phyloP scores from a whole-genome alignment of 176 grass and related monocot species.

The Hordeum marinum region DNA sequence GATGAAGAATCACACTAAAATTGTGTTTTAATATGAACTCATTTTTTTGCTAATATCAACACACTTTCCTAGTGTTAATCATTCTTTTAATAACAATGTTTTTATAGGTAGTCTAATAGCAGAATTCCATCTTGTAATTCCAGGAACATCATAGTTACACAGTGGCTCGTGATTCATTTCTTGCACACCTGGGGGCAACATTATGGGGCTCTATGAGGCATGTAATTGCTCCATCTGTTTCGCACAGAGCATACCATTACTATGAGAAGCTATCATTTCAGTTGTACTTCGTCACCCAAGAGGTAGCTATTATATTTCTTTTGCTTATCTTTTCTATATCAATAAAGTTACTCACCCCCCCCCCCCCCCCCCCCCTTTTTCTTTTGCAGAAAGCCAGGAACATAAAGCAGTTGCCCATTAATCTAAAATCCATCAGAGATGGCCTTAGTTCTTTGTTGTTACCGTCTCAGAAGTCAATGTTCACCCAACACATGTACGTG shows the following conservation, averaged over 20 bases:
- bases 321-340: not conserved
- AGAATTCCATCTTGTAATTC: not conserved
- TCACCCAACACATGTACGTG: conserved; percentile 58
- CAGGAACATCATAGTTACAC: conserved; percentile 80
- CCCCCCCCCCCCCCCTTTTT: not conserved
- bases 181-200: conserved; percentile 83
- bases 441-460: conserved; percentile 77
- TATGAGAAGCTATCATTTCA: conserved; percentile 96
- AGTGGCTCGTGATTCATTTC: conserved; percentile 87
- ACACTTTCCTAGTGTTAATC: not conserved
- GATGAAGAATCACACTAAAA: not conserved
- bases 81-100: not conserved
- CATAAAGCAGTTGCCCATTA: conserved; percentile 82
- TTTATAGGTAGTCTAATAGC: not conserved
- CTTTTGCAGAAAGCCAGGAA: conserved; percentile 61
- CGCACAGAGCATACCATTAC: conserved; percentile 79
- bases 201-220: conserved; percentile 92
- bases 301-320: conserved; percentile 41
- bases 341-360: not conserved
- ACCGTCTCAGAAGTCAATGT: conserved; percentile 63
- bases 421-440: conserved; percentile 64
- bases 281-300: conserved; percentile 85
- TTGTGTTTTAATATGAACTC: not conserved
- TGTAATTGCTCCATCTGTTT: conserved; percentile 90
- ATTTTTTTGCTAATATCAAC: not conserved